phyloP scores from a whole-genome alignment of 139 green algal species.

The Chlamydomonas incerta region DNA sequence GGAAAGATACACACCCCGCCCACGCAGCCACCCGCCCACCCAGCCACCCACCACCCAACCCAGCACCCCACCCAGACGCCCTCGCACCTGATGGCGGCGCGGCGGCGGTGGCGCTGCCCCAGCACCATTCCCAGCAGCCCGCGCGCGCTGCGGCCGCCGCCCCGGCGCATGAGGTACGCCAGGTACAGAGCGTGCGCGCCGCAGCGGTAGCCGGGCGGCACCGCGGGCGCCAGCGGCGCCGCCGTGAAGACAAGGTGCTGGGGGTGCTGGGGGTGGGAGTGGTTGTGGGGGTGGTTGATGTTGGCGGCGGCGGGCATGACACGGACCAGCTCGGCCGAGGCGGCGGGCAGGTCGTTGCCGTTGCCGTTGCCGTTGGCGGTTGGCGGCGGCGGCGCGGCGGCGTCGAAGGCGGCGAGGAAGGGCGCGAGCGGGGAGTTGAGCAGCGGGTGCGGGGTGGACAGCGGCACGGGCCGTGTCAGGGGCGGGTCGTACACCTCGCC shows the following conservation, averaged over 20 bases:
- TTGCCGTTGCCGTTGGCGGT: too few species aligned
- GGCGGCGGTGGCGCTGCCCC: slow-evolving; percentile 22
- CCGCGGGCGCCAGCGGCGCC: not conserved
- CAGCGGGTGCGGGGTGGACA: slow-evolving; percentile 10
- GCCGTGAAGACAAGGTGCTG: too few species aligned
- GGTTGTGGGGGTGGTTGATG: too few species aligned
- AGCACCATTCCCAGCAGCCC: slow-evolving; percentile 27
- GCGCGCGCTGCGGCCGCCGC: not conserved
- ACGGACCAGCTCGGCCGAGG: too few species aligned
- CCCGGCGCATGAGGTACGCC: slow-evolving; percentile 32
- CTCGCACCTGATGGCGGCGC: slow-evolving; percentile 18
- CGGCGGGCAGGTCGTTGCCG: too few species aligned
- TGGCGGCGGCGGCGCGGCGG: not conserved
- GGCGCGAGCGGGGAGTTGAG: slow-evolving; percentile 23
- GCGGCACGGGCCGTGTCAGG: slow-evolving; percentile 29
- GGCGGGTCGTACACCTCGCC: slow-evolving; percentile 44
- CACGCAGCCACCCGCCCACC: too few species aligned
- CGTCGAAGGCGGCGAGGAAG: slow-evolving; percentile 35
- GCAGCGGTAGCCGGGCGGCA: not conserved
- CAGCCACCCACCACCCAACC: too few species aligned
- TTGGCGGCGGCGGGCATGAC: too few species aligned
- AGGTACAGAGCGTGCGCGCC: slow-evolving; percentile 37
- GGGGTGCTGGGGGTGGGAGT: too few species aligned
- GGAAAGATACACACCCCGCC: not conserved
- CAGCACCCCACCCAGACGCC: too few species aligned